These are phyloP conservation scores for Astraeus odoratus DNA, from an alignment of 768 basidiomycete genomes.

Conservation along the genomic window DNA sequence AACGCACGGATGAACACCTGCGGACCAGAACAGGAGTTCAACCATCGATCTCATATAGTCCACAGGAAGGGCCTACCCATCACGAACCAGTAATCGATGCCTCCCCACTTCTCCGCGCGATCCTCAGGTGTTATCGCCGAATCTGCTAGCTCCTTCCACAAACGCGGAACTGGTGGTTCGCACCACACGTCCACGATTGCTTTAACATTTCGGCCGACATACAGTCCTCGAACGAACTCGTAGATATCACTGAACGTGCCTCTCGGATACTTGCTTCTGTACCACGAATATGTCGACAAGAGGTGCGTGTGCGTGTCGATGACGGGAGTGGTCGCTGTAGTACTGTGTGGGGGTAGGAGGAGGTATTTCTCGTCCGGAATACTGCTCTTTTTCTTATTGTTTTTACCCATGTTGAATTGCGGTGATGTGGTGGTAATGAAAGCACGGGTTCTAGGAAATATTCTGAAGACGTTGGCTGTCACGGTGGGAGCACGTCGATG, in stretches of 20 bases:
- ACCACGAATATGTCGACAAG: constrained; percentile 62
- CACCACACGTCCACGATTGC: constrained; percentile 87
- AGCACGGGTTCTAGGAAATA: constrained; percentile 15
- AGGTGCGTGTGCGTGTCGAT: constrained; percentile 86
- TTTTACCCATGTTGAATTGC: constrained; percentile 36
- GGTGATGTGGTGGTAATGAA: constrained; percentile 33
- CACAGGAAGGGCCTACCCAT: constrained; percentile 47
- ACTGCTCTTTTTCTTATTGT: constrained; percentile 23
- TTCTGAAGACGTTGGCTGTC: background rate
- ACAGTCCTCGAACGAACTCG: constrained; percentile 63
- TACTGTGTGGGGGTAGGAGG: constrained; percentile 23
- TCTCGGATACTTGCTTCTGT: constrained; percentile 53
- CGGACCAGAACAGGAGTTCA: background rate
- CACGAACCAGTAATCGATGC: constrained; percentile 75
- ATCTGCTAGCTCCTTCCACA: constrained; percentile 70
- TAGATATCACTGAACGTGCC: constrained; percentile 50
- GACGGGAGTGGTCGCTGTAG: constrained; percentile 32
- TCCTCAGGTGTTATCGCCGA: constrained; percentile 49
- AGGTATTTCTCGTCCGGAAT: constrained; percentile 30
- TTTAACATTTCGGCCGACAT: constrained; percentile 48
- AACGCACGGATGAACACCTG: constrained; percentile 71
- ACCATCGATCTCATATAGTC: background rate
- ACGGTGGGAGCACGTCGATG: background rate
- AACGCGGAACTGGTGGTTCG: constrained; percentile 59
- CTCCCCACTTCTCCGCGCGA: constrained; percentile 50